Conservation (phyloP, 2,329 filamentous ascomycete species). For the Dactylonectria macrodidyma region DNA sequence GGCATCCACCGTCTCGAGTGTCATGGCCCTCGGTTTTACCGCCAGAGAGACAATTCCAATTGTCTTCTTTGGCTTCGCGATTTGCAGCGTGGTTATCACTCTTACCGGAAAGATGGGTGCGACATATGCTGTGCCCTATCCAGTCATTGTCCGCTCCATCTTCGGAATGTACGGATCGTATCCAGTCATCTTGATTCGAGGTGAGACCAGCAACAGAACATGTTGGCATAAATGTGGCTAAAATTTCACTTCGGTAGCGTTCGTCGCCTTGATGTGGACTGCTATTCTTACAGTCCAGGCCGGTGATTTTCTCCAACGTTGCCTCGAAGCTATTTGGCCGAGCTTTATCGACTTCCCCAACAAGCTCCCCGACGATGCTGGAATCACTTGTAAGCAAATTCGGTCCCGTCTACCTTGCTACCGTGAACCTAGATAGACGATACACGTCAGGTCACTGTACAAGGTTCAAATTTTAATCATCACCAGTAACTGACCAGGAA, state of each 20-base stretch:
- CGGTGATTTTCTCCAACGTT: slow-evolving; percentile 14
- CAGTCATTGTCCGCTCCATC: slow-evolving; percentile 20
- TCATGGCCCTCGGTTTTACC: slow-evolving; percentile 16
- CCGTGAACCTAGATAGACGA: background rate
- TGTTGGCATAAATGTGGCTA: background rate
- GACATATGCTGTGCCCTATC: slow-evolving; percentile 14
- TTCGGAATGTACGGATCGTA: slow-evolving; percentile 21
- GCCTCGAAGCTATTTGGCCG: slow-evolving; percentile 17
- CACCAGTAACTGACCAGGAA: slow-evolving; percentile 8
- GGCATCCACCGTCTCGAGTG: slow-evolving; percentile 20
- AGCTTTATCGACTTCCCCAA: slow-evolving; percentile 12
- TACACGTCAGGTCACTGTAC: background rate
- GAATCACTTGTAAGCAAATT: slow-evolving; percentile 14
- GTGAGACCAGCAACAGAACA: slow-evolving; percentile 7
- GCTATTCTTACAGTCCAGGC: slow-evolving; percentile 19
- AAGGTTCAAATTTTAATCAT: background rate
- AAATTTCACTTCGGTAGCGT: background rate
- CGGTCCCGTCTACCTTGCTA: background rate
- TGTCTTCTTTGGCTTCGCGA: slow-evolving; percentile 15
- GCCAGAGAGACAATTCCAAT: slow-evolving; percentile 17
- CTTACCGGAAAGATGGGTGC: slow-evolving; percentile 17
- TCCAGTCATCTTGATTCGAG: slow-evolving; percentile 19
- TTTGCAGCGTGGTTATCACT: slow-evolving; percentile 16
- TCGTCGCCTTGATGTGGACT: slow-evolving; percentile 19
- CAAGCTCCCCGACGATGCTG: slow-evolving; percentile 3